Evolutionary conservation across 805 yeast genomes (phyloP), one percentile per base, ranked within the genome.

Genomic region (Teunomyces pallodes): DNA sequence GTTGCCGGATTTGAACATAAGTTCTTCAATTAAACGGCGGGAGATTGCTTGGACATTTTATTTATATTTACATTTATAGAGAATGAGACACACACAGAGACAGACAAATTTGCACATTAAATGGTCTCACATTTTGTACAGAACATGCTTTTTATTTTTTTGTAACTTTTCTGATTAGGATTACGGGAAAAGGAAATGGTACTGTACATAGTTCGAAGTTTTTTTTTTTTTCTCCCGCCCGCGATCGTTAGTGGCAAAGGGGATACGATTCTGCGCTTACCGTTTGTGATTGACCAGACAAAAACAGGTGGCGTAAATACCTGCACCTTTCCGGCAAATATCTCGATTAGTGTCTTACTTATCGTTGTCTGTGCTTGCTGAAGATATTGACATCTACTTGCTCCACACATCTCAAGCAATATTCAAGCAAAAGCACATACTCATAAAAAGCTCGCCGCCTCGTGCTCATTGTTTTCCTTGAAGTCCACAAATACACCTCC

Each of bases 1-100:
- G 66, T 70, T 46, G 65, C 63, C 26, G 55, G 60, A 14, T 60
- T 68, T 27, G 76, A 72, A 53, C 47, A 43, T 20, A 46, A 47
- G 42, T 42, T 53, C 31, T 20, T 38, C 36, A 20, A 5, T 20
- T 20, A 20, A 20, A 20, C 24, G 24, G 24, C 6, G 24, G 24
- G 6, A 20, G 5, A 20, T 4, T 20, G 6, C 24, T 32, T 32
- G 9, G 7, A 14, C 17, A 32, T 32, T 13, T 13, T 32, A 17
- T 10, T 41, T 29, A 36, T 16, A 36, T 17, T 32, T 32, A 32
- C 12, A 36, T 13, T 36, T 20, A 39, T 39, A 39, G 20, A 26
- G 27, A 9, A 17, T 36, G 39, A 10, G n/a, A 20, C 7, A 6
- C 8, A 9, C 14, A n/a, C 16, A 32, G 4, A 16, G 9, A 32